phyloP scores from a whole-genome alignment of 2,329 filamentous ascomycete genomes.

The Blastomyces gilchristii region DNA sequence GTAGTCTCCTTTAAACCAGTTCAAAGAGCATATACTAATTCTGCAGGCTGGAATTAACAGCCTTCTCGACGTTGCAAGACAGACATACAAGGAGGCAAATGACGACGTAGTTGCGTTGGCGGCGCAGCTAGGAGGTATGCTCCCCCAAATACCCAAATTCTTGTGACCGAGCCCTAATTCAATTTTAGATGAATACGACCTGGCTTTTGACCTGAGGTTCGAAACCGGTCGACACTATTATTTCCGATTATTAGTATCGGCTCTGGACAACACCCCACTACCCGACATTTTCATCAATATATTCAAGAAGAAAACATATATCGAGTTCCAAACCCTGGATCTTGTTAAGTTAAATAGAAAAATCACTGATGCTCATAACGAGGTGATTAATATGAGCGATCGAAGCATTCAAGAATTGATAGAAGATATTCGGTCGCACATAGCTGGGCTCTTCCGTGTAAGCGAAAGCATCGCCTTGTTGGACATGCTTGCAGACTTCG shows the following conservation, averaged over 20 bases:
- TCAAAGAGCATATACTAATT: conserved; percentile 14
- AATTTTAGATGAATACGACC: conserved; percentile 43
- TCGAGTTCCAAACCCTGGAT: conserved; percentile 80
- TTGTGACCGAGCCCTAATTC: conserved; percentile 17
- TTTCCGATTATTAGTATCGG: conserved; percentile 52
- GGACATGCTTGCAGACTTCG: conserved; percentile 75
- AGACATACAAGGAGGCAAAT: conserved; percentile 81
- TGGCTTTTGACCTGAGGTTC: conserved; percentile 60
- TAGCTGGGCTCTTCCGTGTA: conserved; percentile 66
- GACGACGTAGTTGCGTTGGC: conserved; percentile 66
- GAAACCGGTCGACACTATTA: conserved; percentile 72
- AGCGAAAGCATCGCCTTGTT: conserved; percentile 79
- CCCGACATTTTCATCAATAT: conserved; percentile 69
- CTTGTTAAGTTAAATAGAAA: conserved; percentile 71
- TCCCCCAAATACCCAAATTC: neutral
- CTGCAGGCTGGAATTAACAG: conserved; percentile 65
- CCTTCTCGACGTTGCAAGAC: conserved; percentile 75
- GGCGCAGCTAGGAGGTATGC: conserved; percentile 53
- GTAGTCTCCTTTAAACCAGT: neutral
- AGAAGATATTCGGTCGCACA: conserved; percentile 57
- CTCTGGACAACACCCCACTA: conserved; percentile 49
- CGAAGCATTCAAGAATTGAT: conserved; percentile 62
- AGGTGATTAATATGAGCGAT: conserved; percentile 76
- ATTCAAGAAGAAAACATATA: conserved; percentile 57
- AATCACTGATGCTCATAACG: conserved; percentile 70